Conservation (phyloP, 345 rosid species). For the Populus tremula region DNA sequence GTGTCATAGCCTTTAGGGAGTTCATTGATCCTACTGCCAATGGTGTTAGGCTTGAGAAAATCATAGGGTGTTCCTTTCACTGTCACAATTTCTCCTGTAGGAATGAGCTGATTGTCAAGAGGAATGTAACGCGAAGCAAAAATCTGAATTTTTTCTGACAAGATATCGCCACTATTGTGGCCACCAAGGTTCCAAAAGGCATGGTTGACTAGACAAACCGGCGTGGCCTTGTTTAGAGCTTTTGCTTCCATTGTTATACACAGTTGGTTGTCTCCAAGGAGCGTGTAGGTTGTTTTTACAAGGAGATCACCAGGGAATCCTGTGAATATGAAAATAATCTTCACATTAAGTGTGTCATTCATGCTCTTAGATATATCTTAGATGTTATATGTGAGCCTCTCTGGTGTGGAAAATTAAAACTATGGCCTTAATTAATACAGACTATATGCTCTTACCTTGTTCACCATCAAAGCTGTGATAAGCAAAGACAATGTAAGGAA, state of each 20-base stretch:
- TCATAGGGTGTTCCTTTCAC: constrained; percentile 80
- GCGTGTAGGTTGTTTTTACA: constrained; percentile 46
- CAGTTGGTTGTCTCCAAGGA: constrained; percentile 36
- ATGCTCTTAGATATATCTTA: no score
- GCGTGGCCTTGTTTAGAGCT: constrained; percentile 69
- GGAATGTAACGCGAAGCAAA: constrained; percentile 65
- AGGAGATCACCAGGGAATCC: constrained; percentile 78
- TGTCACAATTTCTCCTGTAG: constrained; percentile 60
- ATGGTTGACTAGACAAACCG: constrained; percentile 80
- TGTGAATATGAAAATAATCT: constrained; percentile 7
- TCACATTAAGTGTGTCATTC: no score
- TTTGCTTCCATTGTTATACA: constrained; percentile 68
- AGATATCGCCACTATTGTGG: constrained; percentile 62
- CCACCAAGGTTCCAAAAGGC: constrained; percentile 90
- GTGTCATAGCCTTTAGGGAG: constrained; percentile 71
- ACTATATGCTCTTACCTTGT: constrained; percentile 41
- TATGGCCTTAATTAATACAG: no score
- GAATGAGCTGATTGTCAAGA: constrained; percentile 55
- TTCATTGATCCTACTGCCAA: constrained; percentile 51
- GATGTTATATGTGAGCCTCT: no score
- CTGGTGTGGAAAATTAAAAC: no score
- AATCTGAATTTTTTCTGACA: constrained; percentile 63
- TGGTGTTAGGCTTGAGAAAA: constrained; percentile 50
- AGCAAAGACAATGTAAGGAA: constrained; percentile 56
- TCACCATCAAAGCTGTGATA: constrained; percentile 78